Conservation (phyloP, 2,329 filamentous ascomycete species). For the Fusarium albosuccineum region DNA sequence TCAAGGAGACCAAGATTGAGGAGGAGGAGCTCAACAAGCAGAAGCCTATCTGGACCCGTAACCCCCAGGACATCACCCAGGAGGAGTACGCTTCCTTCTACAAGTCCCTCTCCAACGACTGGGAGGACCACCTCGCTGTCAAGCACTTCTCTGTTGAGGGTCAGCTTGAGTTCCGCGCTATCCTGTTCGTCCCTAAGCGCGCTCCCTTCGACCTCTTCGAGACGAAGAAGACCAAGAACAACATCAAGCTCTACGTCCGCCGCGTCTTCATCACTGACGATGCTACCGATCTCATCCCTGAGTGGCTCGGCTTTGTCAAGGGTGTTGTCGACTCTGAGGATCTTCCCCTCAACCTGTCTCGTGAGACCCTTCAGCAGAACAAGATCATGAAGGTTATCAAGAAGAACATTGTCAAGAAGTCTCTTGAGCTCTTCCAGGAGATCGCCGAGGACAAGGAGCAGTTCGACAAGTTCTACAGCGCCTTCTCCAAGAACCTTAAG, state of each 20-base stretch:
- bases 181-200: constrained; percentile 99
- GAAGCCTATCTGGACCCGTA: constrained; percentile 99
- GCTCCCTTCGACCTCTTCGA: constrained; percentile 99
- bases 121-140: constrained; percentile 99
- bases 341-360: constrained; percentile 98
- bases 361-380: constrained; percentile 99
- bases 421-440: constrained; percentile 98
- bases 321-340: constrained; percentile 99
- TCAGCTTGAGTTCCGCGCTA: constrained; percentile 99
- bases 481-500: constrained; percentile 99
- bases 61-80: constrained; percentile 92
- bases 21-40: constrained; percentile 99
- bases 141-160: constrained; percentile 99
- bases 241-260: constrained; percentile 99
- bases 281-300: constrained; percentile 97
- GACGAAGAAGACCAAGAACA: constrained; percentile 99
- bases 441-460: constrained; percentile 99
- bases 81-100: constrained; percentile 99
- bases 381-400: constrained; percentile 99
- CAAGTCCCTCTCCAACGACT: constrained; percentile 99
- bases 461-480: constrained; percentile 99
- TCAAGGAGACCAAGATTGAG: constrained; percentile 99
- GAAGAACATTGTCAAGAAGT: constrained; percentile 99
- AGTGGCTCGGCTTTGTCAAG: constrained; percentile 99
- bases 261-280: constrained; percentile 99